Percentiles rank a stretch among this genome's conserved stretches.
Evolutionary conservation across 352 stramenopile genomes (phyloP).

Genomic region (Globisporangium spiculum): DNA sequence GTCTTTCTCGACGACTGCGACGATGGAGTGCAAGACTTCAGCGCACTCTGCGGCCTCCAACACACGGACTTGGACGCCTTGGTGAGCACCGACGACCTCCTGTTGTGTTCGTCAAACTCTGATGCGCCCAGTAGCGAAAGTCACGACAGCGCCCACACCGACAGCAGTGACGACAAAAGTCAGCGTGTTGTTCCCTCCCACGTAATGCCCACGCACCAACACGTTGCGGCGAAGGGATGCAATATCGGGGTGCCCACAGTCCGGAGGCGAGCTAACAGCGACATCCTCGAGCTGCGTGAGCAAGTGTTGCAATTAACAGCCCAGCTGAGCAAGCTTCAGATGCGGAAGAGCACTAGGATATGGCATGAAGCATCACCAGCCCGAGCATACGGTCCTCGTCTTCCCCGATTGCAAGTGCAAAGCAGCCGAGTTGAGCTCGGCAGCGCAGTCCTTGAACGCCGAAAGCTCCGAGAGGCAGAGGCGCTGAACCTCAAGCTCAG

Average conservation of each 20-base stretch:
- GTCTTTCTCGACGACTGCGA: constrained; percentile 21
- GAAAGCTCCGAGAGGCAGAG: constrained; percentile 31
- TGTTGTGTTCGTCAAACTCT: neutral
- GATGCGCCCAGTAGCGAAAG: neutral
- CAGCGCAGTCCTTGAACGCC: constrained; percentile 33
- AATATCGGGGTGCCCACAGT: neutral
- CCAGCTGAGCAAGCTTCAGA: neutral
- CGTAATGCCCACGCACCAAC: too few relatives aligned
- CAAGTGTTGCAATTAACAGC: constrained; percentile 5
- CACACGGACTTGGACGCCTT: neutral
- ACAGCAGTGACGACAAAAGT: neutral
- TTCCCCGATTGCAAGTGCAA: neutral
- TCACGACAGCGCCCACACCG: neutral
- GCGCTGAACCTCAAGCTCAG: constrained; percentile 42
- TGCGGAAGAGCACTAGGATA: neutral
- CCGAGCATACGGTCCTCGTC: neutral
- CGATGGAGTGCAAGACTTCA: neutral
- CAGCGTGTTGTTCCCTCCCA: neutral
- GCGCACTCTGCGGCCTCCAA: neutral
- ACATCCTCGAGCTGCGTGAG: constrained; percentile 11
- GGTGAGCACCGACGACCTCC: neutral
- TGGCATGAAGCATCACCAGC: too few relatives aligned
- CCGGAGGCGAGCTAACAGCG: neutral
- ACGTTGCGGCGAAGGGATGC: too few relatives aligned
- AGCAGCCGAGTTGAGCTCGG: constrained; percentile 27